Base-by-base conservation (phyloP, 768 basidiomycete species). In the Hypholoma sublateritium region DNA sequence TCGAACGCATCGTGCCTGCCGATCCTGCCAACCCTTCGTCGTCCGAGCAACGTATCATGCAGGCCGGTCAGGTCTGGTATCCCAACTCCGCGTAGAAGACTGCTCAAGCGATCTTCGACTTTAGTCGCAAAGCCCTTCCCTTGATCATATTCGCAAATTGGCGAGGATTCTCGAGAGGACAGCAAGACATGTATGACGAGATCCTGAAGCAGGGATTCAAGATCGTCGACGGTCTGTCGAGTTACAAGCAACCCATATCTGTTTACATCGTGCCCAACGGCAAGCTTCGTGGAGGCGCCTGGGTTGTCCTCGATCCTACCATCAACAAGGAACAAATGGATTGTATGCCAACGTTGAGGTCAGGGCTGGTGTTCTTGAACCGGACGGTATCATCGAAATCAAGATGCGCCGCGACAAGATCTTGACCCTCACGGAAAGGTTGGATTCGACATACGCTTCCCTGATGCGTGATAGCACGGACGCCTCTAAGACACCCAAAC, bases 31-130 rank as follows among this genome's bases (percentile, higher is more conserved):
- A 98, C 72, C 90, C 96, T 3, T 81, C 89, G 13, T 98, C 96
- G 6, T 93, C 95, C 71, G 97, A 99, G 72, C 95, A 95, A 68
- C 89, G 89, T 64, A 94, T 98, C 72, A 96, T 98, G 89, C 95
- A 98, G 70, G 97, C 97, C n/a, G 97, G 97, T 63, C 94, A 95
- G 73, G 97, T 98, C 22, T 99, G 97, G 97, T 98, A 98, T 72
- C 97, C 97, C 35, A 98, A 99, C 74, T 95, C 93, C 4, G 95
- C 97, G 5, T 95, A 97, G 80, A 99, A 99, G 82, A 99, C 97
- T 7, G 97, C 95, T 7, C 97, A 98, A 67, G 96, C 97, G 14
- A 98, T 98, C 78, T 95, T 95, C 73, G 97, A 99, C 75, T 93
- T 98, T 79, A 91, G 96, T 75, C 89, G 97, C 42, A 97, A 99